Evolutionary conservation across 768 basidiomycete genomes (phyloP).

Genomic region (Lactarius sp.): DNA sequence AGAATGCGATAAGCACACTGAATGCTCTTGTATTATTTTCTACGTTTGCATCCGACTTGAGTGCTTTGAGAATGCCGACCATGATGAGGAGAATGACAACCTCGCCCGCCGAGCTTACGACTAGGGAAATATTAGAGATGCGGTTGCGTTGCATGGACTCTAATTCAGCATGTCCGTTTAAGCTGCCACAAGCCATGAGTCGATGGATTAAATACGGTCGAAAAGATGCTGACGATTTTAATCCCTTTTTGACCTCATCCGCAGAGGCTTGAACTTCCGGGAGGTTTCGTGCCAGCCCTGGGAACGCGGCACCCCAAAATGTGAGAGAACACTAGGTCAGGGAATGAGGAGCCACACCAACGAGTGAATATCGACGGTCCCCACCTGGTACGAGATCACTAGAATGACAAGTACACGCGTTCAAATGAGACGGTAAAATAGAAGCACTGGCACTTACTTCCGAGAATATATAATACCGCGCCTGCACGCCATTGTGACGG

Average conservation of each 20-base stretch:
- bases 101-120: conserved; percentile 65
- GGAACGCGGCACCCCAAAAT: conserved; percentile 81
- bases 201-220: not conserved
- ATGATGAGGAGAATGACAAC: conserved; percentile 64
- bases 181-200: conserved; percentile 28
- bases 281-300: too few species aligned
- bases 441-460: conserved; percentile 41
- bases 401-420: too few species aligned
- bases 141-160: conserved; percentile 67
- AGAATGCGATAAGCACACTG: conserved; percentile 72
- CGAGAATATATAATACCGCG: conserved; percentile 57
- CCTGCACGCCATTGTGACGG: conserved; percentile 61
- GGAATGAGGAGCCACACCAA: not conserved
- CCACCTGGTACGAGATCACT: conserved; percentile 71
- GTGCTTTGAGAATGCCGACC: conserved; percentile 67
- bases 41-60: conserved; percentile 54
- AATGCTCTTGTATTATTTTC: conserved; percentile 74
- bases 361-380: not conserved
- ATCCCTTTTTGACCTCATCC: conserved; percentile 35
- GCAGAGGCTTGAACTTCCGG: conserved; percentile 60
- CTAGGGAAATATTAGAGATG: conserved; percentile 71
- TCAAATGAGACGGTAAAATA: not conserved
- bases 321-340: conserved; percentile 54
- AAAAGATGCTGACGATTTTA: conserved; percentile 43
- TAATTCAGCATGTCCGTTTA: conserved; percentile 47